Evolutionary conservation across 2,329 filamentous ascomycete genomes (phyloP).

Genomic region (Cladophialophora chaetospira): DNA sequence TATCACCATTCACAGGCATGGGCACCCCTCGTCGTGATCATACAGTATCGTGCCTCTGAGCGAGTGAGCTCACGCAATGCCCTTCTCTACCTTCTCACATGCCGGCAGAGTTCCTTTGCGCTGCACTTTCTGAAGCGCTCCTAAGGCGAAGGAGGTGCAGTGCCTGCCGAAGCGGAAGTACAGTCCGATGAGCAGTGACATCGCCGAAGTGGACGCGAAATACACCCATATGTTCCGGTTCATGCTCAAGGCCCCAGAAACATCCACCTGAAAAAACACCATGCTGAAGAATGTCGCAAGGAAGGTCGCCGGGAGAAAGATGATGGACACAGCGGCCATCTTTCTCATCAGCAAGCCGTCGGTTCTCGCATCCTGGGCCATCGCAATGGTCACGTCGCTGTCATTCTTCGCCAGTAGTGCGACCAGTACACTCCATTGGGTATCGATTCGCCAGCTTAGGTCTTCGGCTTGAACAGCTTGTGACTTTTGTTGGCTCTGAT

Average conservation of each 20-base stretch:
- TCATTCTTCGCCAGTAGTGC: constrained; percentile 5
- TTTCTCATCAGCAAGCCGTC: constrained; percentile 7
- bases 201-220: not conserved
- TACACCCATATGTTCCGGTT: constrained; percentile 7
- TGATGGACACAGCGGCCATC: not conserved
- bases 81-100: no score
- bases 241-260: not conserved
- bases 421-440: constrained; percentile 3
- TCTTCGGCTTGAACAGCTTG: no score
- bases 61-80: no score
- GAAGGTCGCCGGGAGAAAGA: constrained; percentile 12
- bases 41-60: no score
- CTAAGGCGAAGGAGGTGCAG: no score
- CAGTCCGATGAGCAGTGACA: no score
- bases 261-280: constrained; percentile 2
- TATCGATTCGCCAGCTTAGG: not conserved
- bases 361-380: not conserved
- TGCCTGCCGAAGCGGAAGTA: no score
- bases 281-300: constrained; percentile 14
- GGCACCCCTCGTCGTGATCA: no score
- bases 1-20: no score
- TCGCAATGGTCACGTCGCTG: not conserved
- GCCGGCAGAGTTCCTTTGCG: no score
- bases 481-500: constrained; percentile 3
- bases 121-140: no score